phyloP scores from a whole-genome alignment of 352 stramenopile species.

The Thalassiosira exigua region DNA sequence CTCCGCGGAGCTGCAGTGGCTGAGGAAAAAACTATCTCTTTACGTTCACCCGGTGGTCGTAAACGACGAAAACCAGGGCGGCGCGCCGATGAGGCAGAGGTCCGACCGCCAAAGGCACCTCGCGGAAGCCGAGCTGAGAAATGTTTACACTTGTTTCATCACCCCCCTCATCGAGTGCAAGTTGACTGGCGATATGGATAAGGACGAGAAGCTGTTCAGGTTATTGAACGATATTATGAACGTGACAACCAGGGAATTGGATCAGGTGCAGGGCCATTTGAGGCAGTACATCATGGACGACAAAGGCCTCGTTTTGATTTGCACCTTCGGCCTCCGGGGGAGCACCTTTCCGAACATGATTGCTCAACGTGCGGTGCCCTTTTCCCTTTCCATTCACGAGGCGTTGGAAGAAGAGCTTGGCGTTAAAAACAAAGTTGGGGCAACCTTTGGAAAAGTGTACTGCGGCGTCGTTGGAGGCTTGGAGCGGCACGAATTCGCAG shows the following conservation, averaged over 20 bases:
- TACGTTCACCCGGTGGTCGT: conserved; percentile 76
- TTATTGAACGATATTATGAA: conserved; percentile 79
- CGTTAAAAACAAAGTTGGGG: too few species aligned
- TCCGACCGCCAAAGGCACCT: conserved; percentile 43
- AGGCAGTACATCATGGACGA: conserved; percentile 85
- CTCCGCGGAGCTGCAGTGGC: conserved; percentile 37
- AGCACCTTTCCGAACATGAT: conserved; percentile 81
- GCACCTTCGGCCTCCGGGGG: conserved; percentile 79
- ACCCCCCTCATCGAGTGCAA: conserved; percentile 58
- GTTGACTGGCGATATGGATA: conserved; percentile 56
- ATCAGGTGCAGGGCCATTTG: conserved; percentile 66
- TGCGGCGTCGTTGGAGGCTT: too few species aligned
- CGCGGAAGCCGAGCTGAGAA: conserved; percentile 70
- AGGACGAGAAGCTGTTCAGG: conserved; percentile 53
- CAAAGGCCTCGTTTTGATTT: conserved; percentile 83
- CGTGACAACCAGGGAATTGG: conserved; percentile 57
- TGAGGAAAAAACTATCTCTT: conserved; percentile 59
- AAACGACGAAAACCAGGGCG: conserved; percentile 61
- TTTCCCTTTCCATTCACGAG: conserved; percentile 68
- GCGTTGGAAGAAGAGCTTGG: conserved; percentile 63
- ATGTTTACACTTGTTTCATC: conserved; percentile 74
- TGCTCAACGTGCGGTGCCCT: conserved; percentile 61
- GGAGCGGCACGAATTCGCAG: too few species aligned
- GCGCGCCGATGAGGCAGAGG: conserved; percentile 28
- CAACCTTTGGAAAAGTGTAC: too few species aligned